These are phyloP conservation scores for Moricandia arvensis DNA, from an alignment of 345 rosid species.

Conservation along the genomic window DNA sequence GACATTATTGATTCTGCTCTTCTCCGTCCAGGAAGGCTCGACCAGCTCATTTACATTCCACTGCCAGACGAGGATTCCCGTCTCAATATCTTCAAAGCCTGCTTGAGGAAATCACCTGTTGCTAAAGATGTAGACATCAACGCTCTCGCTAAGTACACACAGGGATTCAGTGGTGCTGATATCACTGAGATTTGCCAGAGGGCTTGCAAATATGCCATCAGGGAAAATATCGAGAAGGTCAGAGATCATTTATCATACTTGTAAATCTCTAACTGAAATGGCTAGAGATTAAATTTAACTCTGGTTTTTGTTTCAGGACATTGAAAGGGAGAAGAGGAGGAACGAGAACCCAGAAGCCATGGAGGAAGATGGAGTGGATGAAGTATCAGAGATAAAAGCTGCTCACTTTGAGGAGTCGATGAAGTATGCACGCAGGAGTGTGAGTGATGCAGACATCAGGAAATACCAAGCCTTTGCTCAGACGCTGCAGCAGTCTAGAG, in stretches of 20 bases:
- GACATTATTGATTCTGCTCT: conserved; percentile 95
- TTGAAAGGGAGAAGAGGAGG: conserved; percentile 88
- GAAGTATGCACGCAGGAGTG: conserved; percentile 95
- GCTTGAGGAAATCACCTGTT: conserved; percentile 87
- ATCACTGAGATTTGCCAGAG: conserved; percentile 98
- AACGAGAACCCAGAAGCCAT: conserved; percentile 94
- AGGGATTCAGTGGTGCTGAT: conserved; percentile 98
- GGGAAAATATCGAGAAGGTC: conserved; percentile 90
- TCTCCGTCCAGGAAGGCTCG: conserved; percentile 95
- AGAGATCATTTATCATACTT: background rate
- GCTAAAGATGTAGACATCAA: conserved; percentile 84
- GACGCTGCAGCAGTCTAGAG: conserved; percentile 95
- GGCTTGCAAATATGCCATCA: conserved; percentile 86
- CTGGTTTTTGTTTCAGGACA: conserved; percentile 56
- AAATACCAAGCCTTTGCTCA: conserved; percentile 98
- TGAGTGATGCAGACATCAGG: conserved; percentile 89
- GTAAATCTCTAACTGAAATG: background rate
- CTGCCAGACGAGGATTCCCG: conserved; percentile 98
- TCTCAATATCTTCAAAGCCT: conserved; percentile 71
- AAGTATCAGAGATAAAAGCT: conserved; percentile 84
- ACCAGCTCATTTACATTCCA: conserved; percentile 94
- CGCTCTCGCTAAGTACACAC: conserved; percentile 96
- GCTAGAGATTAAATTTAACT: background rate
- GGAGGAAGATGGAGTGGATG: conserved; percentile 88
- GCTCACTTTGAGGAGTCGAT: conserved; percentile 96